phyloP scores from a whole-genome alignment of 148 eudicot species.

The Chenopodium formosanum region DNA sequence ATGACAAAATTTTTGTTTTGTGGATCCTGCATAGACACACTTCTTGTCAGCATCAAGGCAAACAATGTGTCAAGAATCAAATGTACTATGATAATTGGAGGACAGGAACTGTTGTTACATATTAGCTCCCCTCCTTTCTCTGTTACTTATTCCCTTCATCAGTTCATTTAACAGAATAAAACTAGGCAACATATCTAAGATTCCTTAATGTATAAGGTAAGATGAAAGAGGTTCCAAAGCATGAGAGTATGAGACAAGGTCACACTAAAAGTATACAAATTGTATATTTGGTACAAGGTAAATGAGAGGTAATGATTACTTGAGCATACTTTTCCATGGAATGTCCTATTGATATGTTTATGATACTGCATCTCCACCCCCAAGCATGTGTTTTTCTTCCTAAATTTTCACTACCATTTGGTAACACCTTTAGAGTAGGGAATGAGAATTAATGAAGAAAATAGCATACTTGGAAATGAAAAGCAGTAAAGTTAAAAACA shows the following conservation, averaged over 20 bases:
- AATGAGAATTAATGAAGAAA: not conserved
- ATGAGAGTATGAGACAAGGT: not conserved
- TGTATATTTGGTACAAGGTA: not conserved
- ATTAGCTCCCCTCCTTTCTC: not conserved
- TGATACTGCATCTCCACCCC: not conserved
- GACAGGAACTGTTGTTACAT: not conserved
- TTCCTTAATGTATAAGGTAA: not conserved
- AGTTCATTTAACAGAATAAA: not conserved
- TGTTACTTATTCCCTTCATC: not conserved
- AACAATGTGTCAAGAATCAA: not conserved
- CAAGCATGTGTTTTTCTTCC: not conserved
- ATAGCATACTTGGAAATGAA: not conserved
- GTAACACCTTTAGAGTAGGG: not conserved
- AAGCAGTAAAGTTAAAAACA: not conserved
- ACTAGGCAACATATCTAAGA: not conserved
- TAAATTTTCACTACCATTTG: not conserved
- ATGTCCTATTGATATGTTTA: too few relatives aligned
- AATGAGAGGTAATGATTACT: not conserved
- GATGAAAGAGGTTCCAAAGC: not conserved
- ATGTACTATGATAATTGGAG: not conserved
- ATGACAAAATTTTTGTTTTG: constrained; percentile 63
- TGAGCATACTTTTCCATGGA: not conserved
- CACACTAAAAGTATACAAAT: not conserved
- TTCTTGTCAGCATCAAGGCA: constrained; percentile 15
- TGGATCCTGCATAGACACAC: constrained; percentile 61